phyloP scores from a whole-genome alignment of 2,329 filamentous ascomycete species.

The Celoporthe dispersa region DNA sequence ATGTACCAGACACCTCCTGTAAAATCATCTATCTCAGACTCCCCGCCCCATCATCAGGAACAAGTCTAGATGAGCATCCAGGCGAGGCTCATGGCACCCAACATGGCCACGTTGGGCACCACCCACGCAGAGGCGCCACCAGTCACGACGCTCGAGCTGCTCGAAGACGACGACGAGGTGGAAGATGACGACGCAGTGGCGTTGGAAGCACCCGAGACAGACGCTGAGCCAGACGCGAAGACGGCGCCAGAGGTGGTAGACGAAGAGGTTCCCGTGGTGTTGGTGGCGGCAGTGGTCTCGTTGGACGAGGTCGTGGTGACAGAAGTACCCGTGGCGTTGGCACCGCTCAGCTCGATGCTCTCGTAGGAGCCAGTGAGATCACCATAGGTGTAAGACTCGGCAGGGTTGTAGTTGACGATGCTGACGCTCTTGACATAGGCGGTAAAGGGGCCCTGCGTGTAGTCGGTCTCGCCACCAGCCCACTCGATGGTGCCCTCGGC shows the following conservation, averaged over 20 bases:
- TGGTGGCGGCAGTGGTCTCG: neutral
- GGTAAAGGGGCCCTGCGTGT: conserved; percentile 47
- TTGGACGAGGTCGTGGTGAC: conserved; percentile 21
- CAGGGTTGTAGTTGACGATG: conserved; percentile 46
- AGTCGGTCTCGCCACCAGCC: conserved; percentile 64
- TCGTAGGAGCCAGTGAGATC: conserved; percentile 47
- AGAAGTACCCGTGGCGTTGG: conserved; percentile 12
- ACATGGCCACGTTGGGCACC: neutral
- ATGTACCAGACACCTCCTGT: neutral
- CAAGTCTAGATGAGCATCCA: conserved; percentile 9
- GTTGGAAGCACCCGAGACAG: neutral
- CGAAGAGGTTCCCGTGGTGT: neutral
- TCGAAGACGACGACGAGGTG: neutral
- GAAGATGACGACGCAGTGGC: neutral
- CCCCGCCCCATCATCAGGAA: neutral
- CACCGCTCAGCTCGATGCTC: conserved; percentile 45
- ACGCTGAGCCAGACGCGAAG: neutral
- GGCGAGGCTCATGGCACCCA: conserved; percentile 3
- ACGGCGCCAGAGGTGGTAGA: neutral
- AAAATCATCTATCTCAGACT: neutral
- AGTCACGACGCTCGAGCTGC: conserved; percentile 5
- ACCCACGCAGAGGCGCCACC: conserved; percentile 3
- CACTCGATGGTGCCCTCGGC: conserved; percentile 72
- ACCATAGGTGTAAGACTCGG: conserved; percentile 47
- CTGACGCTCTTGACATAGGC: conserved; percentile 51